Evolutionary conservation across 2,329 filamentous ascomycete species (phyloP), one percentile per base, ranked within the genome.

Genomic region (Aureobasidium zeae): DNA sequence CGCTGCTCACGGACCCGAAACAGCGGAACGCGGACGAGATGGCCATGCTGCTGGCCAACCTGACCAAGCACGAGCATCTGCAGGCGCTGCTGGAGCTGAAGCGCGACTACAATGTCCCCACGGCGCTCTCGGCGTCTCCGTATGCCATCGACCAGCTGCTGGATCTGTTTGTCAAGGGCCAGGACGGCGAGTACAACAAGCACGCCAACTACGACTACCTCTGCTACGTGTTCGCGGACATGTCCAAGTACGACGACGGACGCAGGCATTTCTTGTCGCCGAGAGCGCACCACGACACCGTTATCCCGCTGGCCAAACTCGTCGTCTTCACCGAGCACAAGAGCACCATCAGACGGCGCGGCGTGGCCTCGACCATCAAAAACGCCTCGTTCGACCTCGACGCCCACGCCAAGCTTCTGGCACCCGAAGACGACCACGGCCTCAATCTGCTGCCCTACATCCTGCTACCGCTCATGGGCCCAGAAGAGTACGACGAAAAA

Each of bases 281-380:
- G 73, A 22, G 75, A 83, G 66, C 75, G 1, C 89, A 93, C 61
- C 87, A 94, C 59, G 71, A 69, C 1, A 77, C 66, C 45, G 64
- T 94, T 11, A 78, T 95, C n/a, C 91, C 91, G 2, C 71, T 96
- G 35, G 86, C 83, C 36, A 96, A 96, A 69, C 71, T 98, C 49
- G 83, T 83, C 48, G 89, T 96, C 47, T 96, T 96, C 62, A 96
- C 91, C 1, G 86, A 94, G 62, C 86, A 95, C 66, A 72, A 76
- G 54, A 93, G 85, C 2, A 74, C 82, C 20, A 79, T 95, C 43
- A 77, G 91, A 46, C 74, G 91, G 44, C 86, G 86, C 55, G 91
- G 91, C n/a, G 88, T 95, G n/a, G 89, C 89, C 6, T 87, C 81
- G 48, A 91, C 86, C 8, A 86, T 98, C 60, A 96, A 96, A 64